phyloP scores from a whole-genome alignment of 805 yeast species.

The Komagataella mondaviorum region DNA sequence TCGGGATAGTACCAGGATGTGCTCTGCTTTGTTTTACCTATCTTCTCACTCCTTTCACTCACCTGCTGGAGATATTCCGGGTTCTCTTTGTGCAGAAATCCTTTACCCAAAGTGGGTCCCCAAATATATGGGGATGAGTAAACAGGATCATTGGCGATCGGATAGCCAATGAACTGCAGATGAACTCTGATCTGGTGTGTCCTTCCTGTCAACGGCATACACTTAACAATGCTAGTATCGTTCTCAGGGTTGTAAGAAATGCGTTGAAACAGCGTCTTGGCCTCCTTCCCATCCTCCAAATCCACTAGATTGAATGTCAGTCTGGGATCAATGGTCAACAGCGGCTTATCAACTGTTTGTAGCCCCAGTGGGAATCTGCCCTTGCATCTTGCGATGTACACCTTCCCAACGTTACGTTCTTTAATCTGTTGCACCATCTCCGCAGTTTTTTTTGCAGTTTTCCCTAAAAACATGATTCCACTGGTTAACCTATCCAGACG shows the following conservation, averaged over 20 bases:
- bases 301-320: constrained; percentile 53
- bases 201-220: constrained; percentile 84
- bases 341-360: constrained; percentile 50
- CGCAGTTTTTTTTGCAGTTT: constrained; percentile 68
- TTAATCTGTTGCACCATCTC: constrained; percentile 56
- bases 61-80: constrained; percentile 20
- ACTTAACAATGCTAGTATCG: constrained; percentile 56
- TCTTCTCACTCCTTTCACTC: constrained; percentile 32
- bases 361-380: constrained; percentile 68
- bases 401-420: constrained; percentile 64
- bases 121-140: constrained; percentile 70
- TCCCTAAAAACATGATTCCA: constrained; percentile 87
- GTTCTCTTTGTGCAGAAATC: constrained; percentile 19
- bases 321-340: constrained; percentile 62
- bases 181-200: constrained; percentile 95
- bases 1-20: constrained; percentile 54
- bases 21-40: constrained; percentile 62
- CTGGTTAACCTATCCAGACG: constrained; percentile 84
- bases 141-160: constrained; percentile 87
- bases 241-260: constrained; percentile 50
- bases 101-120: constrained; percentile 66
- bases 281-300: constrained; percentile 45
- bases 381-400: constrained; percentile 75
- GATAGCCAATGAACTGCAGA: constrained; percentile 75
- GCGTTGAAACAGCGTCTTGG: constrained; percentile 57